Conservation (phyloP, 176 grass and related monocot species). For the Metroxylon sagu region DNA sequence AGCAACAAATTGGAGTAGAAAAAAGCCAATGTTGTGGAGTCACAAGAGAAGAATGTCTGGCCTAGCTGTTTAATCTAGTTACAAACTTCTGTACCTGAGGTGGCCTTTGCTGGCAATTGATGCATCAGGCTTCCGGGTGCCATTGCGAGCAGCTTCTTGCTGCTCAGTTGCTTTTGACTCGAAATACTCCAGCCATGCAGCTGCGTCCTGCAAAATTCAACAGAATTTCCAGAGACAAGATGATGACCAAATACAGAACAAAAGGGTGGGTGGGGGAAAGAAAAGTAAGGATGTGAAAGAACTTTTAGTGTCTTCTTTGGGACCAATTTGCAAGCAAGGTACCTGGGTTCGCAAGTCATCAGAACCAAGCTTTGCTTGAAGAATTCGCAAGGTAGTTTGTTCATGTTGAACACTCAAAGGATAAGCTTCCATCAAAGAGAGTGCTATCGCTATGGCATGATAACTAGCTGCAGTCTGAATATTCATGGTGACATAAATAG, state of each 20-base stretch:
- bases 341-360: slow-evolving; percentile 97
- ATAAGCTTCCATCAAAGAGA: slow-evolving; percentile 99
- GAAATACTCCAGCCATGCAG: slow-evolving; percentile 99
- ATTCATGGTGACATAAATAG: slow-evolving; percentile 20
- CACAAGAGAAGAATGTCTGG: no score
- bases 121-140: slow-evolving; percentile 90
- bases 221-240: no score
- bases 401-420: slow-evolving; percentile 99
- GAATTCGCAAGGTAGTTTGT: slow-evolving; percentile 96
- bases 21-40: no score
- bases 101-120: slow-evolving; percentile 99
- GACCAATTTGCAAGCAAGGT: background rate
- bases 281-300: background rate
- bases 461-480: slow-evolving; percentile 95
- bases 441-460: slow-evolving; percentile 98
- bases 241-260: background rate
- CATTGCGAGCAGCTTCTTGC: slow-evolving; percentile 94
- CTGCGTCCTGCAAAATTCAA: slow-evolving; percentile 60
- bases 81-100: slow-evolving; percentile 51
- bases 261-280: background rate
- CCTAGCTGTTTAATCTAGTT: no score
- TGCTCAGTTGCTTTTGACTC: slow-evolving; percentile 98
- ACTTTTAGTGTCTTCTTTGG: no score
- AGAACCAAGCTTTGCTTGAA: slow-evolving; percentile 88
- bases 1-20: no score